A percentile compares a stretch with the other conserved stretches of the same genome.
phyloP scores from a whole-genome alignment of 768 basidiomycete species.

The Mycena galopus region DNA sequence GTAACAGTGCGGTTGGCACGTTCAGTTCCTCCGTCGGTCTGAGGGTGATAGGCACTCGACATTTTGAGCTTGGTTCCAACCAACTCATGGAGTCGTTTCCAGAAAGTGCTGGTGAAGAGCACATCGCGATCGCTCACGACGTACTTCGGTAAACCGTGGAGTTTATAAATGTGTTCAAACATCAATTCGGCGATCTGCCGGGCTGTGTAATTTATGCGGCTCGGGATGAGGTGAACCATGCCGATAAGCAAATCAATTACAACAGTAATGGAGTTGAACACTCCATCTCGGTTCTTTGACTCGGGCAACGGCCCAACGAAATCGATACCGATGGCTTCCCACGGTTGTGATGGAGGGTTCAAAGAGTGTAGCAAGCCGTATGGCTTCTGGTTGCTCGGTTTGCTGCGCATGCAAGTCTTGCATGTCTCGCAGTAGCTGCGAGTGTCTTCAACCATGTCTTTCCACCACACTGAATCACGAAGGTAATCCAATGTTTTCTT shows the following conservation, averaged over 20 bases:
- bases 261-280: neutral
- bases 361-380: neutral
- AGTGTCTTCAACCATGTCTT: too few species aligned
- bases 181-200: neutral
- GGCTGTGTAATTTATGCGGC: neutral
- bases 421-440: neutral
- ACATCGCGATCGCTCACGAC: neutral
- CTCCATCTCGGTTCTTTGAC: neutral
- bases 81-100: neutral
- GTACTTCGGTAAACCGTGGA: neutral
- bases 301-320: neutral
- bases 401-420: neutral
- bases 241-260: neutral
- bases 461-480: too few species aligned
- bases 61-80: neutral
- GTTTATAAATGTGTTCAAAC: neutral
- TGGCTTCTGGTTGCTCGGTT: neutral
- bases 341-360: neutral
- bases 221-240: neutral
- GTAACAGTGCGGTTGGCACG: neutral
- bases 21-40: conserved; percentile 1
- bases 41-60: neutral
- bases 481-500: too few species aligned
- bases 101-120: neutral
- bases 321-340: neutral